Conservation (phyloP, 2,329 filamentous ascomycete species). For the Colletotrichum caudatum region DNA sequence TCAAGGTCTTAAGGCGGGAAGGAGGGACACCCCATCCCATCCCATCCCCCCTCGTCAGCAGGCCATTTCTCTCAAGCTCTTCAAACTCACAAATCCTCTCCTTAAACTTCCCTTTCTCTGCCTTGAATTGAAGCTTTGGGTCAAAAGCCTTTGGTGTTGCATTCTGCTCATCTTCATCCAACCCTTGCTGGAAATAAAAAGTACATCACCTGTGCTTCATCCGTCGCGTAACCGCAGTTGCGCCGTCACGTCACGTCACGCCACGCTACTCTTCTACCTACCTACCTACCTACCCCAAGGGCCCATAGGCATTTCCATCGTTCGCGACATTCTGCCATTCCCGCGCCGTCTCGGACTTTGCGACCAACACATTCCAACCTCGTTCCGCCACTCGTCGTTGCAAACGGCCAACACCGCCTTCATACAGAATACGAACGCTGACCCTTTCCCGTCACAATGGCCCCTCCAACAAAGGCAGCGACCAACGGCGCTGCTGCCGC, state of each 20-base stretch:
- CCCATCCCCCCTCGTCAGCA: conserved; percentile 19
- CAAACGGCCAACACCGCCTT: conserved; percentile 7
- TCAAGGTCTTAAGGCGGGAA: neutral
- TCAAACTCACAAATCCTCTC: conserved; percentile 4
- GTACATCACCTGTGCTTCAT: conserved; percentile 12
- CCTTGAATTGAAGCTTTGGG: conserved; percentile 11
- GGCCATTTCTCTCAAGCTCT: conserved; percentile 24
- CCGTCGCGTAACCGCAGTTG: conserved; percentile 18
- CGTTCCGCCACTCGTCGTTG: conserved; percentile 7
- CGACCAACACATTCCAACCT: conserved; percentile 1
- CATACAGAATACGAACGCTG: neutral
- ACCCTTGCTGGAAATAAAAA: conserved; percentile 3
- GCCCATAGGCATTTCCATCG: conserved; percentile 21
- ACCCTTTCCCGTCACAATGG: conserved; percentile 26
- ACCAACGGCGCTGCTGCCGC: conserved; percentile 29
- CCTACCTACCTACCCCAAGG: neutral
- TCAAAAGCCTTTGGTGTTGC: conserved; percentile 15
- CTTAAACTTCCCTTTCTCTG: neutral
- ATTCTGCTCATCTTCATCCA: conserved; percentile 3
- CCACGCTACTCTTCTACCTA: too few species aligned
- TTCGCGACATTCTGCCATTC: conserved; percentile 24
- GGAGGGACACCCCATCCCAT: conserved; percentile 26
- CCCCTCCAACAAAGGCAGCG: conserved; percentile 25
- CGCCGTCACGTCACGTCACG: conserved; percentile 16
- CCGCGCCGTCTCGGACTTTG: conserved; percentile 10